These are phyloP conservation scores for Jacaranda mimosifolia DNA, from an alignment of 257 asterid species.

Conservation along the genomic window DNA sequence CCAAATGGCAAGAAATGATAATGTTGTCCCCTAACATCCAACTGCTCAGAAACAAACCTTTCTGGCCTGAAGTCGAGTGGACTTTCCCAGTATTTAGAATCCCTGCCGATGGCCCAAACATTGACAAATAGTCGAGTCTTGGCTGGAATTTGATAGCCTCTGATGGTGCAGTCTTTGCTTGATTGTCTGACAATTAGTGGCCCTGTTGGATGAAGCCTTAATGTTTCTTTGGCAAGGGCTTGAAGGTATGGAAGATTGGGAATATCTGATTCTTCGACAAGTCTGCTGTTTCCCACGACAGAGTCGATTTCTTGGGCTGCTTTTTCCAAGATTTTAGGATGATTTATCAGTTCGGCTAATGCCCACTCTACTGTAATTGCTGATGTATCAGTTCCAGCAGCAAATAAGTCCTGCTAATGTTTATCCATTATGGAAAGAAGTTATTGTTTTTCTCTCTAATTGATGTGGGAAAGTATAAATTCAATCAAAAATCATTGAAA, in stretches of 20 bases:
- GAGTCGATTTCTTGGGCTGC: slow-evolving; percentile 65
- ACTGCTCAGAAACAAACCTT: slow-evolving; percentile 52
- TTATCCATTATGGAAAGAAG: no score
- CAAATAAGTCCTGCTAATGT: slow-evolving; percentile 67
- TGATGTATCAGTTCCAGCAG: slow-evolving; percentile 84
- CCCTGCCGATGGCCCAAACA: slow-evolving; percentile 77
- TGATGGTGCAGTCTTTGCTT: slow-evolving; percentile 57
- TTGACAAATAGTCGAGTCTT: slow-evolving; percentile 65
- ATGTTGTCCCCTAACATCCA: slow-evolving; percentile 86
- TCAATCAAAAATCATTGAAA: not conserved
- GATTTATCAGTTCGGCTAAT: slow-evolving; percentile 73
- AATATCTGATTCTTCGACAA: slow-evolving; percentile 70
- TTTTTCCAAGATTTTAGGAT: slow-evolving; percentile 59
- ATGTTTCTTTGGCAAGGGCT: slow-evolving; percentile 77
- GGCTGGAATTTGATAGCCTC: slow-evolving; percentile 59
- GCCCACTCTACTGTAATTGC: slow-evolving; percentile 90
- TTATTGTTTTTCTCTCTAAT: no score
- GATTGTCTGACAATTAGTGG: slow-evolving; percentile 66
- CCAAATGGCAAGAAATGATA: slow-evolving; percentile 77
- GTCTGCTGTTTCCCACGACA: slow-evolving; percentile 47
- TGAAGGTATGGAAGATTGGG: slow-evolving; percentile 69
- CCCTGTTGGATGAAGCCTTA: slow-evolving; percentile 81
- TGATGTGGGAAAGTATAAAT: no score
- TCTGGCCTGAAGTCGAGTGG: slow-evolving; percentile 71
- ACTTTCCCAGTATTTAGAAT: slow-evolving; percentile 68